These are phyloP conservation scores for Nothomitra cinnamomea DNA, from an alignment of 2,329 filamentous ascomycete species.

Conservation along the genomic window DNA sequence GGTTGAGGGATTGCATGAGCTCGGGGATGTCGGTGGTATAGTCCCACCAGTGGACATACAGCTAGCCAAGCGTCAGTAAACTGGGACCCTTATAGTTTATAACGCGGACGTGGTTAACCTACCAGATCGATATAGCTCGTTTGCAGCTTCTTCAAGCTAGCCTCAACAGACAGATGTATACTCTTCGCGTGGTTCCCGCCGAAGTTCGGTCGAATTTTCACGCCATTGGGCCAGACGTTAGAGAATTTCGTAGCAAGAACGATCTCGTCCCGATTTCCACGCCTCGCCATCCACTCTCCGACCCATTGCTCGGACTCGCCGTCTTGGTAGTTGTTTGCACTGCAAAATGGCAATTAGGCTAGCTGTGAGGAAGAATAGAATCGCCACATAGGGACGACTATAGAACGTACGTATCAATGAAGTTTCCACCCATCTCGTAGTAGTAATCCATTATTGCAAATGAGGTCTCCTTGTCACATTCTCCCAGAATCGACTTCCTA, in stretches of 20 bases:
- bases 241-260: constrained; percentile 9
- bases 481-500: constrained; percentile 21
- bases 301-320: constrained; percentile 31
- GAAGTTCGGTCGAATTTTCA: constrained; percentile 31
- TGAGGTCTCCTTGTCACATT: constrained; percentile 26
- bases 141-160: constrained; percentile 42
- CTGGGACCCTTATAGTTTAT: no score
- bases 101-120: no score
- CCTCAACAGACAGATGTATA: constrained; percentile 36
- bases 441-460: constrained; percentile 32
- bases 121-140: constrained; percentile 54
- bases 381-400: no score
- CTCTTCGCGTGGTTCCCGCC: constrained; percentile 46
- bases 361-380: not conserved
- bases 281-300: constrained; percentile 32
- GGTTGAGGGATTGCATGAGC: constrained; percentile 51
- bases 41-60: constrained; percentile 53
- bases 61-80: constrained; percentile 17
- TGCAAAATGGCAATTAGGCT: constrained; percentile 8
- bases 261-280: constrained; percentile 14
- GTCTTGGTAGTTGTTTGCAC: constrained; percentile 29
- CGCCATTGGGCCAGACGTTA: constrained; percentile 19
- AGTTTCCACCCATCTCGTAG: constrained; percentile 31
- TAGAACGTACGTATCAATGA: constrained; percentile 29
- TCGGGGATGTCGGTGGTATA: constrained; percentile 47